Evolutionary conservation across 2,329 filamentous ascomycete species (phyloP).

Genomic region (Talaromyces sp.): DNA sequence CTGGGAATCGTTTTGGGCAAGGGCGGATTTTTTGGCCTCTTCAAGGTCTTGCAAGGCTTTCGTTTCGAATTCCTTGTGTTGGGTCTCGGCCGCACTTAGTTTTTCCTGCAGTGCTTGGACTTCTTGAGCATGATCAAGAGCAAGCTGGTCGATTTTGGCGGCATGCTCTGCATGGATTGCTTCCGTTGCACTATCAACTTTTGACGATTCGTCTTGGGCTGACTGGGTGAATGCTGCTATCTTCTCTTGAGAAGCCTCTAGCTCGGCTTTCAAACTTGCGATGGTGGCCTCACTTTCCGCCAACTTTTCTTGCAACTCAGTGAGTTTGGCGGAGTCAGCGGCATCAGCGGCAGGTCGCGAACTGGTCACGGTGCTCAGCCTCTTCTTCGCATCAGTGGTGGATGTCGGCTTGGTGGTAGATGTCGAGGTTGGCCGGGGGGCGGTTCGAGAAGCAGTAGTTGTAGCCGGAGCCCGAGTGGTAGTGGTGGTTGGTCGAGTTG

Average conservation of each 20-base stretch:
- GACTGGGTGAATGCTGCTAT: constrained; percentile 25
- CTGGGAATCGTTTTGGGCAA: constrained; percentile 30
- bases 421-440: constrained; percentile 18
- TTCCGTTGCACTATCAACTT: constrained; percentile 19
- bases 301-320: constrained; percentile 29
- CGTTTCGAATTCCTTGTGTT: constrained; percentile 32
- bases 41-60: constrained; percentile 33
- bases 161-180: constrained; percentile 25
- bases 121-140: constrained; percentile 26
- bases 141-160: constrained; percentile 27
- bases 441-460: constrained; percentile 18
- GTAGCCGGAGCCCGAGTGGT: constrained; percentile 21
- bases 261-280: constrained; percentile 25
- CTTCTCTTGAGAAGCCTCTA: constrained; percentile 31
- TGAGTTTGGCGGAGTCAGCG: constrained; percentile 26
- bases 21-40: constrained; percentile 30
- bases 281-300: constrained; percentile 32
- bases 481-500: constrained; percentile 3
- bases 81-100: constrained; percentile 30
- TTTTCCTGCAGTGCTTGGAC: constrained; percentile 26
- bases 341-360: constrained; percentile 22
- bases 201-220: constrained; percentile 17
- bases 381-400: constrained; percentile 28
- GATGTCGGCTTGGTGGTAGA: constrained; percentile 16
- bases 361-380: constrained; percentile 30